Base-by-base conservation (phyloP, 2,329 filamentous ascomycete genomes). In the Aspergillus viridinutans region DNA sequence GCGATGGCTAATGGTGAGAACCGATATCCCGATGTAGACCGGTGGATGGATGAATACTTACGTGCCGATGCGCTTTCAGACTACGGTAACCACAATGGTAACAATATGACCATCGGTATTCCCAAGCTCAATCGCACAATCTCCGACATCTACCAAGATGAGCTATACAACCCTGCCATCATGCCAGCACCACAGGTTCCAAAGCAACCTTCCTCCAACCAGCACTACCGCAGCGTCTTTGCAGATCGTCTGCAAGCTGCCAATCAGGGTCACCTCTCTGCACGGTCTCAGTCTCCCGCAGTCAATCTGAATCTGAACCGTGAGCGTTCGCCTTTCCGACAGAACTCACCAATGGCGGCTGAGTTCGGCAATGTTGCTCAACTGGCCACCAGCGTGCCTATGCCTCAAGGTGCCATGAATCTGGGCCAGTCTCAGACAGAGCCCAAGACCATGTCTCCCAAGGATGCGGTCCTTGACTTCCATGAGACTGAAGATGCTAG, bases 371-470 rank as follows among this genome's bases (percentile, higher is more conserved):
- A 65, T 10, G 79, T 60, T 60, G 66, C 52, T 45, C 78, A 78
- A 42, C 70, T 80, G 29, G 73, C 68, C 1, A 71, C 71, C n/a
- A 71, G 70, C 38, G 64, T 73, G n/a, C 70, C 72, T 9, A 66
- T 71, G 55, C 29, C 62, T 32, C 67, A 70, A 42, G 64, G 62
- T 50, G 63, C 68, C 53, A 77, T 72, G 60, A 62, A 57, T n/a
- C 59, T 71, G 54, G 58, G 62, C 25, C 52, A 64, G 50, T 53
- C 77, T 52, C 64, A 72, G 59, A 64, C 70, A 40, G 70, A 88
- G n/a, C 81, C 85, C 1, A 90, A 90, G 74, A 96, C 93, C 0
- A 96, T 99, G 49, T 97, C 93, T 1, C 94, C 93, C 25, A 95
- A 96, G 76, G 93, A 97, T 67, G 90, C 92, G 1, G 76, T 96